Conservation (phyloP, 2,329 filamentous ascomycete species). For the Seiridium unicorne region DNA sequence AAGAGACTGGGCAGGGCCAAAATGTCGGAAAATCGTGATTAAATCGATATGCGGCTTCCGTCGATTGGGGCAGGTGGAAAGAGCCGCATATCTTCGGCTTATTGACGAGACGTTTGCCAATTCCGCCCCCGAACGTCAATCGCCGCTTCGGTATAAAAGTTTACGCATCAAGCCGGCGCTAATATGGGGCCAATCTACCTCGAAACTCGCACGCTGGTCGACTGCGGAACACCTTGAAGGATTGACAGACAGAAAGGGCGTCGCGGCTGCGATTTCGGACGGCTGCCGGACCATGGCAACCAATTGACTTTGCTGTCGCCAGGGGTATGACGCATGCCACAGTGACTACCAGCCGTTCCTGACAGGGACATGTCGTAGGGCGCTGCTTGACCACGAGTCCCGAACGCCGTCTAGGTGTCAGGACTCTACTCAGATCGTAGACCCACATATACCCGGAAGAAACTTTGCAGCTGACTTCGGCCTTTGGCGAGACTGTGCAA, state of each 20-base stretch:
- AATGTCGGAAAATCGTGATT: slow-evolving; percentile 1
- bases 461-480: slow-evolving; percentile 1
- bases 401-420: neutral
- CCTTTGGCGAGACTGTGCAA: neutral
- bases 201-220: neutral
- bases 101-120: slow-evolving; percentile 3
- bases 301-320: slow-evolving; percentile 1
- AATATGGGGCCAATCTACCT: neutral
- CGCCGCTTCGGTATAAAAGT: neutral
- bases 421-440: neutral
- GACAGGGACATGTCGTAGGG: neutral
- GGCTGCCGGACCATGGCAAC: neutral
- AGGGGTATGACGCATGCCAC: neutral
- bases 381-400: neutral
- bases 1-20: neutral
- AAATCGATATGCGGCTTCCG: neutral
- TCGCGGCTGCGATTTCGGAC: neutral
- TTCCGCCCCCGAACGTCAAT: slow-evolving; percentile 6
- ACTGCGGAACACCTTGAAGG: neutral
- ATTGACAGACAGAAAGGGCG: neutral
- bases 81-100: slow-evolving; percentile 13
- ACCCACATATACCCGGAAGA: slow-evolving; percentile 5
- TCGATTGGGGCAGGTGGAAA: slow-evolving; percentile 13
- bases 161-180: neutral
- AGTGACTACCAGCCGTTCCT: neutral